Percentiles rank a stretch among this genome's conserved stretches.
Evolutionary conservation across 805 yeast genomes (phyloP).

Genomic region (Suhomyces sp.): DNA sequence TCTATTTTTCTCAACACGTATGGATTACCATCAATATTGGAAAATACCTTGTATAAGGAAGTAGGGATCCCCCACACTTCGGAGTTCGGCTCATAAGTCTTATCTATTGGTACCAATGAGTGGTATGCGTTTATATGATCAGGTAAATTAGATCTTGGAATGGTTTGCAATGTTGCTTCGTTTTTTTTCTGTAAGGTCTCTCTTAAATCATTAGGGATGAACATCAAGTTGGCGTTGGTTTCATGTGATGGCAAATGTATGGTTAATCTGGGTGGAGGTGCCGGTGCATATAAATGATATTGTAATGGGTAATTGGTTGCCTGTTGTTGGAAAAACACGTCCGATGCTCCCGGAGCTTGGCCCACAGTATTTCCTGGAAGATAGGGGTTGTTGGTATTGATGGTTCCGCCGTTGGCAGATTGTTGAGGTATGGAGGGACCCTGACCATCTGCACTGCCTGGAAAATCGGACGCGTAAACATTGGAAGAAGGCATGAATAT

Average conservation of each 20-base stretch:
- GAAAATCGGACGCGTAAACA: not conserved
- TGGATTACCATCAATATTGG: slow-evolving; percentile 73
- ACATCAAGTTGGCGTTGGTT: slow-evolving; percentile 64
- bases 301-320: slow-evolving; percentile 53
- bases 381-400: slow-evolving; percentile 28
- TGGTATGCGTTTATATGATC: slow-evolving; percentile 68
- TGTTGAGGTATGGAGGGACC: not conserved
- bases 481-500: slow-evolving; percentile 34
- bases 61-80: slow-evolving; percentile 54
- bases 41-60: slow-evolving; percentile 74
- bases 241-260: slow-evolving; percentile 67
- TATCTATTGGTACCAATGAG: slow-evolving; percentile 80
- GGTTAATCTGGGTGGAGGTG: slow-evolving; percentile 72
- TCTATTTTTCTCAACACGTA: slow-evolving; percentile 78
- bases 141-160: slow-evolving; percentile 50
- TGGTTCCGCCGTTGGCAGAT: not conserved
- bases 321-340: slow-evolving; percentile 19
- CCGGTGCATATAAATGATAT: slow-evolving; percentile 87
- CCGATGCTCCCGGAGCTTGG: slow-evolving; percentile 17
- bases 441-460: slow-evolving; percentile 4
- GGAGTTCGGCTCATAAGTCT: slow-evolving; percentile 28
- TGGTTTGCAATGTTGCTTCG: slow-evolving; percentile 73
- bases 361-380: slow-evolving; percentile 14
- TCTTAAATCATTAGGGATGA: slow-evolving; percentile 70
- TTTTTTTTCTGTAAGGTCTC: slow-evolving; percentile 69